A percentile compares a stretch with the other conserved stretches of the same genome.
phyloP scores from a whole-genome alignment of 352 stramenopile genomes.

The Globisporangium orthogonon region DNA sequence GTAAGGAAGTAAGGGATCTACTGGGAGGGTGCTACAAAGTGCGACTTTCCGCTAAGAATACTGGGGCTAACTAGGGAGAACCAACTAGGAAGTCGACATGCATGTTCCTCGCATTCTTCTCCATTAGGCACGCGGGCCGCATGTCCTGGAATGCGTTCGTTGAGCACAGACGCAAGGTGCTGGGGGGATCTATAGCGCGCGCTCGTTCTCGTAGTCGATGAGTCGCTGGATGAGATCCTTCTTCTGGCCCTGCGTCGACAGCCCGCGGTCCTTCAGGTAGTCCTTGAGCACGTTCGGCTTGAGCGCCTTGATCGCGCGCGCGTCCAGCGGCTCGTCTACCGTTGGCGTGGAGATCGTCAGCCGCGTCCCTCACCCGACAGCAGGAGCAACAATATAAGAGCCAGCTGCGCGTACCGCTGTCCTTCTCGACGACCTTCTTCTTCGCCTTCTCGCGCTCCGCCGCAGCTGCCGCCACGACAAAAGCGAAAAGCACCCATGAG shows the following conservation, averaged over 20 bases:
- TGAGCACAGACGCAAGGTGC: too few relatives aligned
- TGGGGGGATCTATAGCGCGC: slow-evolving; percentile 53
- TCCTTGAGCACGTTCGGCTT: slow-evolving; percentile 88
- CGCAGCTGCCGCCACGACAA: slow-evolving; percentile 23
- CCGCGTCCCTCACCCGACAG: neutral
- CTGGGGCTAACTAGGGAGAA: neutral
- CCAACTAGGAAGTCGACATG: slow-evolving; percentile 2
- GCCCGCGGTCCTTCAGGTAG: slow-evolving; percentile 76
- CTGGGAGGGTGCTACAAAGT: neutral
- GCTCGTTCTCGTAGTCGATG: slow-evolving; percentile 86
- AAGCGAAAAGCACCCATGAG: neutral
- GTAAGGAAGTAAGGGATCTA: too few relatives aligned
- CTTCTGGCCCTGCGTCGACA: slow-evolving; percentile 87
- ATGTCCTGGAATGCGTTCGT: too few relatives aligned
- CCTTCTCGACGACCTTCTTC: slow-evolving; percentile 55
- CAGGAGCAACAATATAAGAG: neutral
- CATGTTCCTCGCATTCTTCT: neutral
- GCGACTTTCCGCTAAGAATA: neutral
- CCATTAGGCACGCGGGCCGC: slow-evolving; percentile 1
- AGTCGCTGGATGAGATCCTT: slow-evolving; percentile 86
- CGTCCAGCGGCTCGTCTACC: slow-evolving; percentile 71
- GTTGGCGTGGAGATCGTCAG: neutral
- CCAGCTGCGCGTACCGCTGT: slow-evolving; percentile 38
- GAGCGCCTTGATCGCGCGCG: slow-evolving; percentile 78
- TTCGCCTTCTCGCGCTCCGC: slow-evolving; percentile 56